phyloP scores from a whole-genome alignment of 2,329 filamentous ascomycete species.

The Trichoderma sp. region DNA sequence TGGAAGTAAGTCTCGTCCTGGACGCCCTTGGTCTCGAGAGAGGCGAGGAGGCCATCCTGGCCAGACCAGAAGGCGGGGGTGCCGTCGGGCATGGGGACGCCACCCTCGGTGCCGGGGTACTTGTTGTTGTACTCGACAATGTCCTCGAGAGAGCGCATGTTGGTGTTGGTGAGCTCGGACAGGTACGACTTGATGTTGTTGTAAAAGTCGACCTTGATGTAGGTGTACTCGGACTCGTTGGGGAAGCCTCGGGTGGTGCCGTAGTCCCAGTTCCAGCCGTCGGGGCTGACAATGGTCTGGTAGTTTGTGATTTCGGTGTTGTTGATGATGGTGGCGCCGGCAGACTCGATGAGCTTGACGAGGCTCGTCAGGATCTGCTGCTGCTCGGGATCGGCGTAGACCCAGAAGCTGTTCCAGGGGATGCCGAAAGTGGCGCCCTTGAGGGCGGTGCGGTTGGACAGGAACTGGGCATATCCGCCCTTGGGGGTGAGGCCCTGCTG shows the following conservation, averaged over 20 bases:
- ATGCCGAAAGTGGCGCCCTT: conserved; percentile 67
- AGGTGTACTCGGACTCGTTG: conserved; percentile 75
- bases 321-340: conserved; percentile 70
- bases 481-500: conserved; percentile 58
- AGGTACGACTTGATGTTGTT: conserved; percentile 64
- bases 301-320: conserved; percentile 68
- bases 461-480: conserved; percentile 59
- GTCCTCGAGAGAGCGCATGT: conserved; percentile 62
- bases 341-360: conserved; percentile 56
- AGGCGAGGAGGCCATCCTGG: conserved; percentile 70
- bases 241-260: conserved; percentile 61
- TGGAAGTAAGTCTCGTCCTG: conserved; percentile 68
- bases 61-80: conserved; percentile 68
- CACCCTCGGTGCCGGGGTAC: conserved; percentile 69
- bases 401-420: conserved; percentile 74
- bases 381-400: conserved; percentile 59
- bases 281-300: conserved; percentile 62
- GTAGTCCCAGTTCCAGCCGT: conserved; percentile 76
- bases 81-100: conserved; percentile 55
- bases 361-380: conserved; percentile 51
- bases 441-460: conserved; percentile 57
- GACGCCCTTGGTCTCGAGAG: conserved; percentile 60
- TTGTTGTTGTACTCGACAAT: conserved; percentile 66
- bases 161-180: conserved; percentile 62
- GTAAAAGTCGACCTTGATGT: conserved; percentile 72